Conservation (phyloP, 2,329 filamentous ascomycete species). For the Pseudogymnoascus sp. region DNA sequence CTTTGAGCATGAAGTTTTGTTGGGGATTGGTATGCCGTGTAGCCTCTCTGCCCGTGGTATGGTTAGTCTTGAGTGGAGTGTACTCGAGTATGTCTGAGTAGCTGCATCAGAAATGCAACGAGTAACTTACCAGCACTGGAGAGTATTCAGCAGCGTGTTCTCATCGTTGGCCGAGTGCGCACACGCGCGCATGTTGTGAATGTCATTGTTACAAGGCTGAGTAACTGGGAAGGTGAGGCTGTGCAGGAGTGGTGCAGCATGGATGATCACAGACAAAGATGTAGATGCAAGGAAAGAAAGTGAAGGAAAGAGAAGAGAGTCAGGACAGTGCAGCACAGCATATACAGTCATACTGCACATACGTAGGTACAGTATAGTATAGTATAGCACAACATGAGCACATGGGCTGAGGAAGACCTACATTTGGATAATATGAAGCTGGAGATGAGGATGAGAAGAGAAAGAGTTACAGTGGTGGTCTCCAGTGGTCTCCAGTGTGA, state of each 20-base stretch:
- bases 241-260: neutral
- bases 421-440: slow-evolving; percentile 1
- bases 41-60: neutral
- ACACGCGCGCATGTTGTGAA: neutral
- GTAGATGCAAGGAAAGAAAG: neutral
- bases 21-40: neutral
- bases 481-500: neutral
- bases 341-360: neutral
- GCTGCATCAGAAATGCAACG: neutral
- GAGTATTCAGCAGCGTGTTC: neutral
- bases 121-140: neutral
- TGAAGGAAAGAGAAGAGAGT: neutral
- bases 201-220: neutral
- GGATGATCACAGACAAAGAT: neutral
- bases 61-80: neutral
- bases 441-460: neutral
- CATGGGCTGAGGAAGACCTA: neutral
- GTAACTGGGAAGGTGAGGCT: neutral
- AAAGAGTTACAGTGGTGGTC: neutral
- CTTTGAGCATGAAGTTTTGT: neutral
- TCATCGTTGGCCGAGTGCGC: neutral
- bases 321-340: neutral
- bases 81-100: neutral
- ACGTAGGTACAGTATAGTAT: neutral
- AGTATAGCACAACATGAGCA: neutral